Evolutionary conservation across 768 basidiomycete genomes (phyloP).

Genomic region (Candolleomyces efflorescens): DNA sequence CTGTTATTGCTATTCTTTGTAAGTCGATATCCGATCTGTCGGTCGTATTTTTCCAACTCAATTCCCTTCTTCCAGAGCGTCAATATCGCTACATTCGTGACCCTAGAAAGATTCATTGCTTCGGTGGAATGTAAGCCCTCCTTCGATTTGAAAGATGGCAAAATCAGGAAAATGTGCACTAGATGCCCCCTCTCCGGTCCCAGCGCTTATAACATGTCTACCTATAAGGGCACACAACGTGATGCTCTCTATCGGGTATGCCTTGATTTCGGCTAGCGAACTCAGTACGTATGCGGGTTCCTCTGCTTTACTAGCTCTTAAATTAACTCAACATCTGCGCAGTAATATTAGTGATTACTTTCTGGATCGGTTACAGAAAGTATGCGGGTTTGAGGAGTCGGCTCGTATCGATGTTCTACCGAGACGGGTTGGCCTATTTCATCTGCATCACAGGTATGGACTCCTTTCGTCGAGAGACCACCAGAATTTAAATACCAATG

Average conservation of each 20-base stretch:
- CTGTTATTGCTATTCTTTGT: background rate
- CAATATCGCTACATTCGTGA: background rate
- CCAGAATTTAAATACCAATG: no score
- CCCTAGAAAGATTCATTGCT: background rate
- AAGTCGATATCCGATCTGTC: background rate
- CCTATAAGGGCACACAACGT: background rate
- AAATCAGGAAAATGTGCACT: background rate
- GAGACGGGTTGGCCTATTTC: no score
- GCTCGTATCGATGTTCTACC: no score
- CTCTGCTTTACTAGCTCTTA: no score
- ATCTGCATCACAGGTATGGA: no score
- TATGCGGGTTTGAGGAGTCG: no score
- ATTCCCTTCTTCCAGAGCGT: background rate
- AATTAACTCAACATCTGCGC: no score
- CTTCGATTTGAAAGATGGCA: background rate
- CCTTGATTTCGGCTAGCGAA: background rate
- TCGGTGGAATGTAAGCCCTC: background rate
- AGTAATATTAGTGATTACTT: no score
- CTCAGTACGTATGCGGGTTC: background rate
- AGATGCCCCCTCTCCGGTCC: background rate
- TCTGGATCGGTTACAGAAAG: no score
- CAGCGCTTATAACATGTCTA: background rate
- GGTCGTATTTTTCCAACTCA: background rate
- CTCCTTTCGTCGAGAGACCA: no score
- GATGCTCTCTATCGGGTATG: background rate